Evolutionary conservation across 2,329 filamentous ascomycete genomes (phyloP).

Genomic region (Fusarium domesticum): DNA sequence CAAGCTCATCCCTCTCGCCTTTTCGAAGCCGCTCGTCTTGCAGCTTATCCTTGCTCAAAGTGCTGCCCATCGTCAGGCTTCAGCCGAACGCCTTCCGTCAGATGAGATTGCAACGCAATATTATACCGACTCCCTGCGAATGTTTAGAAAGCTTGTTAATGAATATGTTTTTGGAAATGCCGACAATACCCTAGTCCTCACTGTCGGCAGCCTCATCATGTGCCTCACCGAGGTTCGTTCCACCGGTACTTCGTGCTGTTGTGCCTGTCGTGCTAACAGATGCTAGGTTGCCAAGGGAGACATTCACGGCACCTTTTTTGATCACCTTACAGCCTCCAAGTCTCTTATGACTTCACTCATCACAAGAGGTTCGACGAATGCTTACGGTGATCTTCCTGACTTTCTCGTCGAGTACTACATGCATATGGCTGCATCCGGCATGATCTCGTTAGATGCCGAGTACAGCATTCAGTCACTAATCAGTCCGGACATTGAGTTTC

Average conservation of each 20-base stretch:
- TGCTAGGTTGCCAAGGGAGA: slow-evolving; percentile 41
- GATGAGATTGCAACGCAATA: slow-evolving; percentile 36
- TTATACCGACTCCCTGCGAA: slow-evolving; percentile 36
- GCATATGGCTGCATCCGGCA: slow-evolving; percentile 45
- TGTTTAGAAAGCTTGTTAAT: slow-evolving; percentile 36
- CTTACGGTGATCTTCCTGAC: slow-evolving; percentile 39
- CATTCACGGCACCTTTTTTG: slow-evolving; percentile 44
- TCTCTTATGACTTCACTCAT: slow-evolving; percentile 40
- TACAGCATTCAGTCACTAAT: slow-evolving; percentile 31
- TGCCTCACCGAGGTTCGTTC: slow-evolving; percentile 45
- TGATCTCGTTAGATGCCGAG: slow-evolving; percentile 42
- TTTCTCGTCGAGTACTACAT: slow-evolving; percentile 49
- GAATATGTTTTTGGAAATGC: slow-evolving; percentile 35
- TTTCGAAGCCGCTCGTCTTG: slow-evolving; percentile 43
- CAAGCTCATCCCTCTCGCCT: slow-evolving; percentile 45
- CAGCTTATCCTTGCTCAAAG: slow-evolving; percentile 47
- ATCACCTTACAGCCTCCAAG: slow-evolving; percentile 44
- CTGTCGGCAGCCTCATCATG: slow-evolving; percentile 44
- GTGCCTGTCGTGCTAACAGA: slow-evolving; percentile 9
- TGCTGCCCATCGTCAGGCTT: slow-evolving; percentile 38
- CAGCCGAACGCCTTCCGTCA: slow-evolving; percentile 24
- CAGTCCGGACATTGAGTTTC: slow-evolving; percentile 31
- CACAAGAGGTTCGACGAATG: slow-evolving; percentile 29
- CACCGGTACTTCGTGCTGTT: no score
- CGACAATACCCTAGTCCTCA: slow-evolving; percentile 38